A percentile compares a stretch with the other conserved stretches of the same genome.
phyloP scores from a whole-genome alignment of 345 rosid species.

The Salix brachista region DNA sequence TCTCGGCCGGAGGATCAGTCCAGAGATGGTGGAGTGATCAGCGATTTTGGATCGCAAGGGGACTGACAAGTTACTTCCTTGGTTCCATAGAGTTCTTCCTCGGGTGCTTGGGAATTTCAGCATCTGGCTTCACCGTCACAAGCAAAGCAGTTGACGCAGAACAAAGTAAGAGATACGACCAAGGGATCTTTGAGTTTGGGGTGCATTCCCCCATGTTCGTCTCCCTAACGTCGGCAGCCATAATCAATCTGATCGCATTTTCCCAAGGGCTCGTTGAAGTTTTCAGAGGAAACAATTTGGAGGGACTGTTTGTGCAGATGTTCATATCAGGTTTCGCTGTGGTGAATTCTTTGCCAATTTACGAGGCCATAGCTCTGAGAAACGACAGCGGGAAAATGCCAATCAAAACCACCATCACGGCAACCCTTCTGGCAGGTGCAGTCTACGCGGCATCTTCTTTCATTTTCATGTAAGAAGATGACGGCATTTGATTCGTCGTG shows the following conservation, averaged over 20 bases:
- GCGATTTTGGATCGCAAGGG: slow-evolving; percentile 53
- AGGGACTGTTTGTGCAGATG: slow-evolving; percentile 35
- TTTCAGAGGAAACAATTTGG: slow-evolving; percentile 11
- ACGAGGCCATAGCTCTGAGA: slow-evolving; percentile 53
- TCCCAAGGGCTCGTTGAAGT: slow-evolving; percentile 20
- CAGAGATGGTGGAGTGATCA: slow-evolving; percentile 72
- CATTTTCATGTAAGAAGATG: neutral
- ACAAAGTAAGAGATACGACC: slow-evolving; percentile 45
- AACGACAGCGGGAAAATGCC: slow-evolving; percentile 56
- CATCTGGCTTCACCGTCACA: slow-evolving; percentile 51
- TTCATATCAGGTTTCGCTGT: slow-evolving; percentile 38
- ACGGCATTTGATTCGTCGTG: too few relatives aligned
- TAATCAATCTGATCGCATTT: slow-evolving; percentile 44
- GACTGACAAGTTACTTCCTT: slow-evolving; percentile 40
- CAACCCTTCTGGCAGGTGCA: slow-evolving; percentile 25
- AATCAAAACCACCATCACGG: slow-evolving; percentile 19
- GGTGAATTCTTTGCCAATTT: slow-evolving; percentile 54
- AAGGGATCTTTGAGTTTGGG: slow-evolving; percentile 27
- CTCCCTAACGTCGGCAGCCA: slow-evolving; percentile 36
- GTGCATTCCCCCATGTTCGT: slow-evolving; percentile 52
- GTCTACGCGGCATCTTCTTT: slow-evolving; percentile 26
- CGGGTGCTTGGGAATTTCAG: slow-evolving; percentile 41
- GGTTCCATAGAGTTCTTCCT: slow-evolving; percentile 42
- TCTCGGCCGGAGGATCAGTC: slow-evolving; percentile 38
- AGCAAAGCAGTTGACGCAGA: slow-evolving; percentile 52